Base-by-base conservation (phyloP, 2,329 filamentous ascomycete species). In the Colletotrichum higginsianum region DNA sequence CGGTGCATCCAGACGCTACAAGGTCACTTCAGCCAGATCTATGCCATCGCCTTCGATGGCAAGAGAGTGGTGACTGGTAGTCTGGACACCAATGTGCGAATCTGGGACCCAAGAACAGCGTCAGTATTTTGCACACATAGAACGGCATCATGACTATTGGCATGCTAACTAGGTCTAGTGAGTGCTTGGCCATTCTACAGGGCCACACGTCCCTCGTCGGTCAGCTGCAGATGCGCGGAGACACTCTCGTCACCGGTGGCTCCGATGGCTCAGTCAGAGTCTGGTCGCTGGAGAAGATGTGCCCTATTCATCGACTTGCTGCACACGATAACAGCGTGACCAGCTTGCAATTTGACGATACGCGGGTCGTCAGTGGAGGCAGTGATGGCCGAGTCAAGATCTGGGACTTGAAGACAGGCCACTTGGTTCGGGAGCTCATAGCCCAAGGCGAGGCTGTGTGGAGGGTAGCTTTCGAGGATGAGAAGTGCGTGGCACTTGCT, bases 311-410 rank as follows among this genome's bases (percentile, higher is more conserved):
- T 83, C 91, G 96, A 56, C 87, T 99, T 62, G 96, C 96, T 50
- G 96, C 96, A 4, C 96, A 99, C 80, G 96, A 99, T 82, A 99
- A 99, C 82, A 98, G 95, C 80, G 96, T 99, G 64, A 99, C 96
- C 1, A 98, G 95, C 81, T 85, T 99, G 75, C 96, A 99, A 79
- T 99, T 99, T 80, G 96, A 99, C 78, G 95, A 98, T 79, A 95
- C 93, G 30, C 90, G 96, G 66, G 96, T 99, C 72, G 95, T 99
- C 67, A 98, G 94, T 79, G 96, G 96, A 76, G 97, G 96, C 61
- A 97, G 94, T 77, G 96, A 99, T 82, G 96, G 96, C n/a, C 89
- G 96, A 64, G 96, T 99, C 75, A 99, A 98, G 83, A 95, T 99
- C 66, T 99, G 96, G 96, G 96, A 98, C 83, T 86, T 98, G 71